These are phyloP conservation scores for Vitis amurensis DNA, from an alignment of 164 flowering plant species.

Conservation along the genomic window DNA sequence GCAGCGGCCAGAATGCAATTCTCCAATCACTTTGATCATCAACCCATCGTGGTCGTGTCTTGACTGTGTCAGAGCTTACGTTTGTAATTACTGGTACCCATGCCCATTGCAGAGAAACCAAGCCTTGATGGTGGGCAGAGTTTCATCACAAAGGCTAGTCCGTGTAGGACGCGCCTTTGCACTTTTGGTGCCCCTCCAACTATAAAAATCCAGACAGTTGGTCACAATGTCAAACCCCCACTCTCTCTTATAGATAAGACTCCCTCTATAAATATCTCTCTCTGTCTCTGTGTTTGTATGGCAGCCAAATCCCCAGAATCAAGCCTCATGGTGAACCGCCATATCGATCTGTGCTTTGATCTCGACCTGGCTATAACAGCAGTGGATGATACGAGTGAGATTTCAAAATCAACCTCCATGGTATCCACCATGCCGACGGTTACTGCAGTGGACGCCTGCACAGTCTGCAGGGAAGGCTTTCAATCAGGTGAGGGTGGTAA, in stretches of 20 bases:
- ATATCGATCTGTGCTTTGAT: slow-evolving; percentile 17
- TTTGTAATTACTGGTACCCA: too few species aligned
- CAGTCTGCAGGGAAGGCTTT: slow-evolving; percentile 48
- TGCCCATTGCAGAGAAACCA: too few species aligned
- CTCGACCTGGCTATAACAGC: slow-evolving; percentile 22
- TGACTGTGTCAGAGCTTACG: too few species aligned
- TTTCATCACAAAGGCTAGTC: too few species aligned
- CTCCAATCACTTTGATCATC: too few species aligned
- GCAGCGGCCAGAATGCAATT: too few species aligned
- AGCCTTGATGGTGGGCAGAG: too few species aligned
- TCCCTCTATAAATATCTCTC: background rate
- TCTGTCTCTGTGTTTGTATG: background rate
- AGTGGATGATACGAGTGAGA: background rate
- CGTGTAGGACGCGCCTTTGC: too few species aligned
- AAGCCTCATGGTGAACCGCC: background rate
- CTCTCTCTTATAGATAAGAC: background rate
- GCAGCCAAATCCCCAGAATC: background rate
- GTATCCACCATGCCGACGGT: slow-evolving; percentile 25
- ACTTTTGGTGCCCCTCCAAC: too few species aligned
- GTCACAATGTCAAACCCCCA: too few species aligned
- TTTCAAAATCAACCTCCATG: background rate
- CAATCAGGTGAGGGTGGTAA: slow-evolving; percentile 11
- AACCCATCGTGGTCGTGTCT: too few species aligned
- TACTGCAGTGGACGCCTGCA: background rate
- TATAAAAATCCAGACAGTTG: too few species aligned